phyloP scores from a whole-genome alignment of 2,329 filamentous ascomycete species.

The Hortaea sp. region DNA sequence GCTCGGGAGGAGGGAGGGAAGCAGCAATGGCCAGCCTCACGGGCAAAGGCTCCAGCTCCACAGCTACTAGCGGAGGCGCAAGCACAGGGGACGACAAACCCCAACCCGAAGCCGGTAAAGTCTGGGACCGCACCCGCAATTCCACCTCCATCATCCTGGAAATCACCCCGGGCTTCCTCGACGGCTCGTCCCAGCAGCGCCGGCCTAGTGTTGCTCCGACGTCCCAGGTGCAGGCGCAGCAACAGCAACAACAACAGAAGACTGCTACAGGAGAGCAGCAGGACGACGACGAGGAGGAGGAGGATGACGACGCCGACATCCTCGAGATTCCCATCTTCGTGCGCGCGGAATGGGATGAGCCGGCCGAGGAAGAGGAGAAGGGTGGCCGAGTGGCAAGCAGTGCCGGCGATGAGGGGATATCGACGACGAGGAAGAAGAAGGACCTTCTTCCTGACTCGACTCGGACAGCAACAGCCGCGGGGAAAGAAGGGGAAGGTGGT shows the following conservation, averaged over 20 bases:
- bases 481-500: constrained; percentile 31
- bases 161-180: constrained; percentile 37
- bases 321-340: constrained; percentile 94
- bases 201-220: constrained; percentile 4
- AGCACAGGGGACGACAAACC: constrained; percentile 37
- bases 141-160: constrained; percentile 93
- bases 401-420: constrained; percentile 29
- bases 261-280: constrained; percentile 24
- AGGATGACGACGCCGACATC: constrained; percentile 42
- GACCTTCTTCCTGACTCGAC: not conserved
- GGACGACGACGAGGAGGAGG: constrained; percentile 46
- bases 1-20: constrained; percentile 15
- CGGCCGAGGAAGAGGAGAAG: constrained; percentile 46
- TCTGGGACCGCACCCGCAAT: constrained; percentile 91
- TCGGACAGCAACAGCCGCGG: not conserved
- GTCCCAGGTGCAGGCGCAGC: too few relatives aligned
- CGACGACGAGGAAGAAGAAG: constrained; percentile 22
- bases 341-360: constrained; percentile 75
- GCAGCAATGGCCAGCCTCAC: constrained; percentile 23
- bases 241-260: constrained; percentile 1
- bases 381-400: constrained; percentile 39
- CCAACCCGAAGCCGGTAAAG: constrained; percentile 76
- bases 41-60: constrained; percentile 22
- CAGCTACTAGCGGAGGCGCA: too few relatives aligned
- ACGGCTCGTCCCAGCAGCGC: constrained; percentile 12